Base-by-base conservation (phyloP, 176 grass and related monocot species). In the Eragrostis nindensis region DNA sequence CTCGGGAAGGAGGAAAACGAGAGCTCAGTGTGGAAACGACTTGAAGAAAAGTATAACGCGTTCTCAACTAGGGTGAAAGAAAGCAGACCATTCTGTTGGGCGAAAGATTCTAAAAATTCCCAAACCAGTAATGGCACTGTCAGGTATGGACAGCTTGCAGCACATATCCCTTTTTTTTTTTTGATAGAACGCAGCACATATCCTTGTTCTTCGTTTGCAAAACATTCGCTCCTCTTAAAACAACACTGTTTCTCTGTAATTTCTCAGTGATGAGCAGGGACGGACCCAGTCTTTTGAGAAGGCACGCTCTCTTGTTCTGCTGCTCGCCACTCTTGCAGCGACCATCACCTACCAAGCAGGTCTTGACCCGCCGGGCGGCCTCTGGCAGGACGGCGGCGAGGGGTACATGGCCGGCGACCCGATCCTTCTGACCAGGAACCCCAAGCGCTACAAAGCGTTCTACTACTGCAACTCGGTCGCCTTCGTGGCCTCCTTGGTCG, bases 291-390 rank as follows among this genome's bases (percentile, higher is more conserved):
- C 68, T 21, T 47, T 75, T 5, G 36, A 62, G 7, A 61, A 76
- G 55, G 52, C 54, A 3, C 54, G 55, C 12, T 60, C 52, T 8
- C 39, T 60, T 44, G 52, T 76, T 24, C 56, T 83, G 29, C 57
- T 88, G 18, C 79, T 88, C 0, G 73, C 86, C 11, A 70, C 76
- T 43, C 66, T 88, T 1, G 79, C 75, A 24, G 80, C 80, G 9
- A 49, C 79, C 49, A 56, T 82, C 19, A 79, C 86, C 11, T 88
- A 88, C 80, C 80, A 83, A 45, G 73, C 86, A 0, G 80, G 86
- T 3, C 42, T 88, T 0, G 54, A 64, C 56, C 73, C 80, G 0
- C 86, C 86, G 36, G 86, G 86, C 8, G 66, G 80, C 19, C 25
- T 88, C 8, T 84, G 80, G 86, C 44, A 73, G 70, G 29, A 24